phyloP scores from a whole-genome alignment of 75 land plant genomes.

The Isoetes taiwanensis region DNA sequence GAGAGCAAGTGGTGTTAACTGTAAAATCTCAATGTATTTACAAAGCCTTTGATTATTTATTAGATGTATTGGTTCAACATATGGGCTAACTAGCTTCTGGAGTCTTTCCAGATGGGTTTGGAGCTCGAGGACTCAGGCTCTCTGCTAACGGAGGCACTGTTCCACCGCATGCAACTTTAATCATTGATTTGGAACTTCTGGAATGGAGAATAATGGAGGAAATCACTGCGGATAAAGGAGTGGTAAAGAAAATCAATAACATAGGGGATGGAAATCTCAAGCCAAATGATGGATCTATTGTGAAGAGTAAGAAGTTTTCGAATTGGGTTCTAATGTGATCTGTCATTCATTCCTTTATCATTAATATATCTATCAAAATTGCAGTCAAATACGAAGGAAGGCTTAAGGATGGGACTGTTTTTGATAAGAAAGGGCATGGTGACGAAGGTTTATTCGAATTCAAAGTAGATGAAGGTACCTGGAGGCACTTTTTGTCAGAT shows the following conservation, averaged over 20 bases:
- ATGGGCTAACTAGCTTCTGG: too few relatives aligned
- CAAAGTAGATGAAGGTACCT: slow-evolving; percentile 70
- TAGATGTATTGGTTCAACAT: too few relatives aligned
- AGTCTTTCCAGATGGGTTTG: slow-evolving; percentile 72
- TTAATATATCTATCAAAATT: background rate
- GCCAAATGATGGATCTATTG: slow-evolving; percentile 50
- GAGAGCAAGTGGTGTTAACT: slow-evolving; percentile 35
- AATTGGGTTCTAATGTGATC: too few relatives aligned
- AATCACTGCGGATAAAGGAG: slow-evolving; percentile 38
- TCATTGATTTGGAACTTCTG: slow-evolving; percentile 38
- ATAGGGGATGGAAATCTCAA: slow-evolving; percentile 32
- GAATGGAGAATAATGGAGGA: slow-evolving; percentile 49
- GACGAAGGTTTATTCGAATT: slow-evolving; percentile 33
- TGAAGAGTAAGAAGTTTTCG: slow-evolving; percentile 26
- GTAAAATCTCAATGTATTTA: slow-evolving; percentile 51
- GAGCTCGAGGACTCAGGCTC: slow-evolving; percentile 23
- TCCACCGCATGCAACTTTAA: slow-evolving; percentile 34
- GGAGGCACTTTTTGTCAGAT: too few relatives aligned
- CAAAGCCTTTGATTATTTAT: too few relatives aligned
- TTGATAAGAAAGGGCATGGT: slow-evolving; percentile 44
- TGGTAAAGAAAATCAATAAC: slow-evolving; percentile 44
- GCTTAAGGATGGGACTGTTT: slow-evolving; percentile 66
- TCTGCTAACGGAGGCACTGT: slow-evolving; percentile 22
- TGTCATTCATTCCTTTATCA: background rate
- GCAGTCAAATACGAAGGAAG: slow-evolving; percentile 44